These are phyloP conservation scores for Phialophora macrospora DNA, from an alignment of 2,329 filamentous ascomycete species.

Conservation along the genomic window DNA sequence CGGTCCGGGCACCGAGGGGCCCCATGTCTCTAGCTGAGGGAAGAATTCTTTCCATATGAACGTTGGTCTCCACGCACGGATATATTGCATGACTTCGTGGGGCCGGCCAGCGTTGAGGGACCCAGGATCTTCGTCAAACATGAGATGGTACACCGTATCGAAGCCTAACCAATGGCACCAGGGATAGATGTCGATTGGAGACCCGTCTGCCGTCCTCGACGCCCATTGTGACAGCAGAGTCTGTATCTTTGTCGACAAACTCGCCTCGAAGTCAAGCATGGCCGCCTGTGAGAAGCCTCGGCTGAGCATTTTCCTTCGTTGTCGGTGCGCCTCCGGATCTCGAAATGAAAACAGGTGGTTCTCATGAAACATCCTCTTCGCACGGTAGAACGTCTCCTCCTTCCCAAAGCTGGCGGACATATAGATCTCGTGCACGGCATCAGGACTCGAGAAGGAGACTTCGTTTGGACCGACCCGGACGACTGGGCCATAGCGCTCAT, in stretches of 20 bases:
- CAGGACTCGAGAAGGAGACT: constrained; percentile 71
- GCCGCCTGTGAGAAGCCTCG: constrained; percentile 27
- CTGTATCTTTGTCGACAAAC: constrained; percentile 18
- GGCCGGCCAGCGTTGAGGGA: constrained; percentile 16
- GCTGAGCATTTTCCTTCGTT: constrained; percentile 25
- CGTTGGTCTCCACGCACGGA: constrained; percentile 22
- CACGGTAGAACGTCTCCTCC: constrained; percentile 27
- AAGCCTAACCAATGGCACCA: constrained; percentile 30
- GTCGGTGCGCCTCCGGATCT: constrained; percentile 25
- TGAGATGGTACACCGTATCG: constrained; percentile 27
- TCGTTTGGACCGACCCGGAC: constrained; percentile 31
- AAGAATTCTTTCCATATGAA: constrained; percentile 29
- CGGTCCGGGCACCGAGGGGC: constrained; percentile 19
- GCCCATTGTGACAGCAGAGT: constrained; percentile 22
- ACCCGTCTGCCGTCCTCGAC: neutral
- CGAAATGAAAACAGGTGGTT: constrained; percentile 24
- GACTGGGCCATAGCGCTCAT: constrained; percentile 41
- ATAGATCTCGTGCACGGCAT: constrained; percentile 76
- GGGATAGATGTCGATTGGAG: constrained; percentile 24
- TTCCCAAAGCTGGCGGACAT: constrained; percentile 20
- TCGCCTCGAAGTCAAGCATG: constrained; percentile 23
- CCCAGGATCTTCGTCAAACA: constrained; percentile 29
- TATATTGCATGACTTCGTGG: constrained; percentile 20
- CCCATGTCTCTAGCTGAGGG: constrained; percentile 24
- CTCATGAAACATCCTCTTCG: constrained; percentile 26